phyloP scores from a whole-genome alignment of 768 basidiomycete genomes.

The Coprinellus aureogranulatus region DNA sequence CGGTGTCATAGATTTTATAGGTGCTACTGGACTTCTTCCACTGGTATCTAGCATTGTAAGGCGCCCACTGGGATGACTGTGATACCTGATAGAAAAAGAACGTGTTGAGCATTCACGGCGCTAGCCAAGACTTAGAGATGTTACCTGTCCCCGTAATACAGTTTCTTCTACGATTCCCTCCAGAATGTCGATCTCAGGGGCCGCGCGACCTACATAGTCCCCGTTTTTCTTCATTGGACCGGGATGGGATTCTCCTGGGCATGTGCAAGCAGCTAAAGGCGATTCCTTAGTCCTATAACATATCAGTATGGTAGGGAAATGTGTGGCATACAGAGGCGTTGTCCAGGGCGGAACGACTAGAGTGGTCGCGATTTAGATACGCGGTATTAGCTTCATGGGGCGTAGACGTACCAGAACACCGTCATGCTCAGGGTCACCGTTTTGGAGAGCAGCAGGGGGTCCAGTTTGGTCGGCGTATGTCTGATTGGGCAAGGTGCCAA shows the following conservation, averaged over 20 bases:
- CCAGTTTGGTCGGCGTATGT: slow-evolving; percentile 55
- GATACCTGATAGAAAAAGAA: slow-evolving; percentile 38
- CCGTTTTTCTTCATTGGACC: slow-evolving; percentile 46
- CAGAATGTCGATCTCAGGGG: slow-evolving; percentile 72
- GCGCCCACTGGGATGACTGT: slow-evolving; percentile 49
- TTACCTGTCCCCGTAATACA: slow-evolving; percentile 22
- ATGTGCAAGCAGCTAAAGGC: slow-evolving; percentile 36
- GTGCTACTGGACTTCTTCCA: slow-evolving; percentile 25
- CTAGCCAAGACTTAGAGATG: too few species aligned
- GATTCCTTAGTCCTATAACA: background rate
- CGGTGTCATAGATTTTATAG: background rate
- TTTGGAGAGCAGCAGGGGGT: slow-evolving; percentile 47
- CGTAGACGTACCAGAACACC: too few species aligned
- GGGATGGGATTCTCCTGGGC: slow-evolving; percentile 42
- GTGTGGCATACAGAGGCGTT: slow-evolving; percentile 29
- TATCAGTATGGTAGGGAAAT: too few species aligned
- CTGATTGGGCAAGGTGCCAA: slow-evolving; percentile 81
- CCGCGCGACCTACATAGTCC: slow-evolving; percentile 57
- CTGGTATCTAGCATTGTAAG: slow-evolving; percentile 55
- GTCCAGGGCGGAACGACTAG: slow-evolving; percentile 79
- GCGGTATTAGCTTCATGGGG: too few species aligned
- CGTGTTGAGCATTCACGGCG: too few species aligned
- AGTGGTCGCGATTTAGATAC: too few species aligned
- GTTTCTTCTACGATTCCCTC: slow-evolving; percentile 46
- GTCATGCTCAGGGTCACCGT: slow-evolving; percentile 42